Evolutionary conservation across 441 rosid genomes (phyloP).

Genomic region (Metrosideros polymorpha): DNA sequence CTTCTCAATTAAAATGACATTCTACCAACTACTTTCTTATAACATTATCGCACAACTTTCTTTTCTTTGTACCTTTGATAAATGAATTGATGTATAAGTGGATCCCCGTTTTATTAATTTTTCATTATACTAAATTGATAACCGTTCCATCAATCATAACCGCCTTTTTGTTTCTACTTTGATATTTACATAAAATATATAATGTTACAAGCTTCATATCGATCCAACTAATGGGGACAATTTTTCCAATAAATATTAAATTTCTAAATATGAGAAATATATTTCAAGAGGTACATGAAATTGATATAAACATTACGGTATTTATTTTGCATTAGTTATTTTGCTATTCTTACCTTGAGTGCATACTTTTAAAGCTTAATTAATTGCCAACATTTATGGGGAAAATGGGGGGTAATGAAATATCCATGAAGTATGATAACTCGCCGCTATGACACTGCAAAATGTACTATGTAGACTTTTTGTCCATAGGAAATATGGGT

Average conservation of each 20-base stretch:
- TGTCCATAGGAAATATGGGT: not conserved
- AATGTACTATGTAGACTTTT: no score
- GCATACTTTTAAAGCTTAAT: not conserved
- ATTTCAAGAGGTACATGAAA: not conserved
- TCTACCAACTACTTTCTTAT: not conserved
- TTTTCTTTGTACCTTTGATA: no score
- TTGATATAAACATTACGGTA: not conserved
- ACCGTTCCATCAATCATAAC: not conserved
- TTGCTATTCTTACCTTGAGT: not conserved
- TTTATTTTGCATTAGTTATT: no score
- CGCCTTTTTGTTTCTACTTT: accelerated
- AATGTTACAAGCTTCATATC: not conserved
- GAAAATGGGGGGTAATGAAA: not conserved
- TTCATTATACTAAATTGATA: not conserved
- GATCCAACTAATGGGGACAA: not conserved
- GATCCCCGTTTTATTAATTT: not conserved
- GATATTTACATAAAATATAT: not conserved
- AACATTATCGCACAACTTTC: not conserved
- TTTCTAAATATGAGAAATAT: not conserved
- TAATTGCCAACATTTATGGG: not conserved
- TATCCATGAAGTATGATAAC: not conserved
- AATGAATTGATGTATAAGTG: no score
- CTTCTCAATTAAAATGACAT: not conserved
- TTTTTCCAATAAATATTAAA: not conserved
- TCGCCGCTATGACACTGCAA: not conserved